These are phyloP conservation scores for Puccinia horiana DNA, from an alignment of 1,284 basidiomycete species.

Conservation along the genomic window DNA sequence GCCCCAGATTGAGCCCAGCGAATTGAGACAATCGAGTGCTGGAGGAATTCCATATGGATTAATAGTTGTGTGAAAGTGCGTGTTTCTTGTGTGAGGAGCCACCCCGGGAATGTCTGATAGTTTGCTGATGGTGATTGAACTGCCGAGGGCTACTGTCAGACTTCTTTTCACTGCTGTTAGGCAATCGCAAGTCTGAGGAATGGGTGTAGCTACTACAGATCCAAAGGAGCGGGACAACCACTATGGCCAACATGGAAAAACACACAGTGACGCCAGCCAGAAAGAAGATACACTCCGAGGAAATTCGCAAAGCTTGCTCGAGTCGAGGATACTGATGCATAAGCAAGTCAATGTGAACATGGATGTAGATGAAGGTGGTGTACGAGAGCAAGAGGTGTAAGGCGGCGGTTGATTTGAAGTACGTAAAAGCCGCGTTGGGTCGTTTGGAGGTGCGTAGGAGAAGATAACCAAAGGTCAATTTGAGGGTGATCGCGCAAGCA, in stretches of 20 bases:
- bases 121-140: slow-evolving; percentile 34
- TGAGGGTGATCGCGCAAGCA: slow-evolving; percentile 43
- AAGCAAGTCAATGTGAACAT: slow-evolving; percentile 33
- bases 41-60: not conserved
- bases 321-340: slow-evolving; percentile 40
- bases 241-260: slow-evolving; percentile 28
- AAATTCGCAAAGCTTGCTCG: slow-evolving; percentile 22
- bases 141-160: not conserved
- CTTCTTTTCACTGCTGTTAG: not conserved
- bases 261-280: slow-evolving; percentile 36
- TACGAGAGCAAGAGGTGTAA: slow-evolving; percentile 39
- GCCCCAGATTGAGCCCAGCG: not conserved
- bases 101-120: not conserved
- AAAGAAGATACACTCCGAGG: slow-evolving; percentile 43
- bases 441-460: slow-evolving; percentile 39
- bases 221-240: slow-evolving; percentile 47
- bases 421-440: slow-evolving; percentile 25
- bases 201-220: slow-evolving; percentile 42
- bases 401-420: slow-evolving; percentile 29
- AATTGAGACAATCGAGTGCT: not conserved
- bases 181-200: not conserved
- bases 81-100: slow-evolving; percentile 6
- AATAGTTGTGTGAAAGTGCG: not conserved
- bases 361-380: slow-evolving; percentile 26
- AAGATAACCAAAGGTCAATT: slow-evolving; percentile 37